These are phyloP conservation scores for Casuarina cunninghamiana DNA, from an alignment of 306 rosid species.

Conservation along the genomic window DNA sequence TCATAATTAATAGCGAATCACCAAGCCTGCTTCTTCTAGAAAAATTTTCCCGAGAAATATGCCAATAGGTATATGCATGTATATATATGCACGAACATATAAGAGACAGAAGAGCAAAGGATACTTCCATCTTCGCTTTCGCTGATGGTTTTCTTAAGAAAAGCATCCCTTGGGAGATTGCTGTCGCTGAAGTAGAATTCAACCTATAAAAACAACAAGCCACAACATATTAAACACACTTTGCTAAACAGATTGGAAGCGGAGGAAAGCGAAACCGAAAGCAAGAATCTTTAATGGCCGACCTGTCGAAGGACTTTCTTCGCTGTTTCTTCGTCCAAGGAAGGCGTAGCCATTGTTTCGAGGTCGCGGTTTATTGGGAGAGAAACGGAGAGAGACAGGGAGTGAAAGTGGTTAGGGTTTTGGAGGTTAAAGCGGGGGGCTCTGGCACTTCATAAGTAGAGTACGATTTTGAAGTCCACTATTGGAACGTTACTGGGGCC, in stretches of 20 bases:
- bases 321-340: slow-evolving; percentile 64
- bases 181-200: slow-evolving; percentile 95
- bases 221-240: background rate
- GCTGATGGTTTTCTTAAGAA: slow-evolving; percentile 52
- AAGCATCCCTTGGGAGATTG: slow-evolving; percentile 76
- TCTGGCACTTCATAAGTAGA: too few relatives aligned
- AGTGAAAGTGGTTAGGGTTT: slow-evolving; percentile 43
- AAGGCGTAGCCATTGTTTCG: slow-evolving; percentile 54
- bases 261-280: background rate
- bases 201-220: slow-evolving; percentile 42
- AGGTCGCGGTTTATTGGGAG: background rate
- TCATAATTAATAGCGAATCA: background rate
- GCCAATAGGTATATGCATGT: background rate
- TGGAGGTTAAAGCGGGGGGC: slow-evolving; percentile 3
- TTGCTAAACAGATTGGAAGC: background rate
- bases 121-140: slow-evolving; percentile 85
- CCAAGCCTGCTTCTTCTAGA: background rate
- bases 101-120: slow-evolving; percentile 38
- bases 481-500: too few relatives aligned
- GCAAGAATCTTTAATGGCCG: background rate
- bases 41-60: background rate
- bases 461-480: too few relatives aligned
- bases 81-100: background rate
- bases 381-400: background rate
- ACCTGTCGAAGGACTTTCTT: slow-evolving; percentile 90